Evolutionary conservation across 805 yeast genomes (phyloP).

Genomic region (Blastobotrys americana): DNA sequence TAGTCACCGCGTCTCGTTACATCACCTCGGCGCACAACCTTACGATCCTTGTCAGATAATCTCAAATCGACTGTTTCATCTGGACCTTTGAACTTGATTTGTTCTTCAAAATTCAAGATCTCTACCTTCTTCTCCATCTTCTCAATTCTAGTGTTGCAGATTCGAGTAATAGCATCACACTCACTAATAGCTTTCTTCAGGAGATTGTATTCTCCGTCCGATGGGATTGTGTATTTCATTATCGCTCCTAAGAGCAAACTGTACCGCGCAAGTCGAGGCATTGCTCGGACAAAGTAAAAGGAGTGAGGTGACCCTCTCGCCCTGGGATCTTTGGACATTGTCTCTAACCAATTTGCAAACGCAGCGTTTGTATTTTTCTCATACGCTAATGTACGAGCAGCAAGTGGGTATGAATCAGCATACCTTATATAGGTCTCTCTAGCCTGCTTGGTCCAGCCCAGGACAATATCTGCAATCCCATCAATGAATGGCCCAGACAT

Average conservation of each 20-base stretch:
- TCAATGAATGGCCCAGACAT: conserved; percentile 61
- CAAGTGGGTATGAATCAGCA: conserved; percentile 38
- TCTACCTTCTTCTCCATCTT: conserved; percentile 53
- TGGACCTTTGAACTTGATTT: conserved; percentile 46
- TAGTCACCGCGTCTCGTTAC: conserved; percentile 57
- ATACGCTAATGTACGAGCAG: conserved; percentile 40
- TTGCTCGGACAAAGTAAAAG: conserved; percentile 50
- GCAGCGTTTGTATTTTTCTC: conserved; percentile 33
- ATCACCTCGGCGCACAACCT: conserved; percentile 50
- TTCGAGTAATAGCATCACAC: conserved; percentile 47
- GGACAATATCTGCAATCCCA: conserved; percentile 55
- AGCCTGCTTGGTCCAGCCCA: conserved; percentile 58
- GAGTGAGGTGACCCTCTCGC: conserved; percentile 33
- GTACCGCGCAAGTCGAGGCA: conserved; percentile 48
- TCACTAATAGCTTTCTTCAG: conserved; percentile 48
- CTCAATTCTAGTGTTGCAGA: conserved; percentile 56
- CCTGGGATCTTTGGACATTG: conserved; percentile 43
- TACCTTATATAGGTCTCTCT: conserved; percentile 48
- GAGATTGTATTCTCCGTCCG: conserved; percentile 45
- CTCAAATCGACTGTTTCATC: conserved; percentile 43
- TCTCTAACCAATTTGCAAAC: conserved; percentile 52
- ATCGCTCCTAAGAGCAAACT: conserved; percentile 59
- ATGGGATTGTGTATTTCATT: conserved; percentile 40
- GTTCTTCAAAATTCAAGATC: conserved; percentile 45
- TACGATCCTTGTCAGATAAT: conserved; percentile 48